Base-by-base conservation (phyloP, 352 stramenopile genomes). In the Globisporangium alternatum region DNA sequence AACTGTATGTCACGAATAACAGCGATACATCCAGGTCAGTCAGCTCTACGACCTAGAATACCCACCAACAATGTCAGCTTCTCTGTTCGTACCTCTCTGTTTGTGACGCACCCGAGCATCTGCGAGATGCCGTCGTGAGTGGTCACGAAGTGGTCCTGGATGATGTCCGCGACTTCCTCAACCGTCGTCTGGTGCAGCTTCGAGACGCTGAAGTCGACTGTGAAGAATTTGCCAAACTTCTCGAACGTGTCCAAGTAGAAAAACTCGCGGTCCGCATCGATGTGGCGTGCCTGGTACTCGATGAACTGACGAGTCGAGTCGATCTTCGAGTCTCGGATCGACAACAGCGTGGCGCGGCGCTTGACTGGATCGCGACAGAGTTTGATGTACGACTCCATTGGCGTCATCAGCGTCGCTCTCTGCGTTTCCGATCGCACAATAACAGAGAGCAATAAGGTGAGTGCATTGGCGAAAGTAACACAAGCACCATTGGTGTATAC, bases 161-260 rank as follows among this genome's bases (percentile, higher is more conserved):
- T 84, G 25, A 81, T 70, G 19, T 74, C 69, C 1, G 75, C 76
- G 15, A 88, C 80, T 13, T 84, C 75, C 2, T 64, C 65, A 33
- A 86, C 69, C 0, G 67, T 80, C 58, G 77, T 78, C 60, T 71
- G 62, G 44, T 68, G 59, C 30, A 88, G 63, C 33, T 86, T 71
- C 30, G 75, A 82, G 39, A 86, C 74, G 64, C 75, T 89, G 48
- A 89, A 86, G 56, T 89, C 80, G 53, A 89, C 76, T 1, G 80
- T 87, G 72, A 84, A 87, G 51, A 81, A 83, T 56, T 89, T 89
- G 59, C 80, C 78, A 44, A 89, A 89, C 31, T 77, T 72, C 48
- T 84, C 77, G 51, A 89, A 89, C 9, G 74, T 84, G 55, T 89
- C 80, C 13, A 89, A 58, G 66, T 86, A 86, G 55, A 87, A 87